Evolutionary conservation across 768 basidiomycete species (phyloP), one percentile per base, ranked within the genome.

Genomic region (Suillus plorans): DNA sequence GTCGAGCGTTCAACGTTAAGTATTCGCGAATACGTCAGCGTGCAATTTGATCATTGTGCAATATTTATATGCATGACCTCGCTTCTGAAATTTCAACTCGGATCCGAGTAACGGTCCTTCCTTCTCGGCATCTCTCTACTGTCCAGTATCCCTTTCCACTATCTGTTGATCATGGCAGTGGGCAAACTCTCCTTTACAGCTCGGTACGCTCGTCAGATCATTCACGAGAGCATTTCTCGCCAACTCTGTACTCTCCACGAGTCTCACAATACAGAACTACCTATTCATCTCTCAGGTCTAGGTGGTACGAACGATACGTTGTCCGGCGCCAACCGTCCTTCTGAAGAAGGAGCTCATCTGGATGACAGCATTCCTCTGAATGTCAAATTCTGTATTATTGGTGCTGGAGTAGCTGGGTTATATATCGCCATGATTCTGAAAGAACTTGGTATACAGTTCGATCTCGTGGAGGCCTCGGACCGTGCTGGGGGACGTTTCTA

Each of bases 381-480:
- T 42, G 41, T 59, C 25, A 28, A 31, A 31, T 42, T 69, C 52
- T 66, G 67, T 36, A 64, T 69, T 16, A 64, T 70, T 31, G 68
- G 68, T 49, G 68, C 68, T 45, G 68, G 68, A 8, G 41, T 53
- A 34, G 69, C 69, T 9, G 68, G 68, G n/a, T 53, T 69, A 13
- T 70, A 63, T 47, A 63, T 61, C 31, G 68, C 69, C 22, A 67
- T 72, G 70, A 73, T 72, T 14, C 62, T 72, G 20, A 44, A 72
- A 36, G 31, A 45, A 22, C 63, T 72, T 18, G 68, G 65, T 14
- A 72, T 72, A 37, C 62, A 55, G 8, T 72, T 70, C 37, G 53
- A 69, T 28, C 63, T 72, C 20, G 20, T 72, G 37, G 71, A 72
- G 41, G 72, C 71, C 13, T 31, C 37, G 8, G 37, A 57, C 6